These are phyloP conservation scores for Dillenia suffruticosa DNA, from an alignment of 164 flowering plant species.

Conservation along the genomic window DNA sequence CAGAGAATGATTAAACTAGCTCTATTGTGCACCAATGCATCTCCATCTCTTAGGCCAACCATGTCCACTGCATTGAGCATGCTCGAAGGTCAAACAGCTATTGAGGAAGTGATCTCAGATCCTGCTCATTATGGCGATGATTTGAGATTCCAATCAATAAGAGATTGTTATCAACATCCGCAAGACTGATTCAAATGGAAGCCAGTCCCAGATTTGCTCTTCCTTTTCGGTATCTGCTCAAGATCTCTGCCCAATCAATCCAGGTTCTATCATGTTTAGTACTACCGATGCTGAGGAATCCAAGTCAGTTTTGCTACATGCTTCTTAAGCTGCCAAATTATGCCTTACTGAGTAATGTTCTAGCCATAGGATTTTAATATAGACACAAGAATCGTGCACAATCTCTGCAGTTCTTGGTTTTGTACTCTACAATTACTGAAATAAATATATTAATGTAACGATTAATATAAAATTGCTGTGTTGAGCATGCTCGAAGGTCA, in stretches of 20 bases:
- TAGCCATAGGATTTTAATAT: no score
- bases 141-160: conserved; percentile 24
- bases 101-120: conserved; percentile 25
- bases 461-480: conserved; percentile 31
- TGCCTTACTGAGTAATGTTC: no score
- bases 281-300: no score
- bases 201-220: conserved; percentile 9
- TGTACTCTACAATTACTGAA: conserved; percentile 30
- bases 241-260: background rate
- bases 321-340: no score
- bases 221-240: conserved; percentile 3
- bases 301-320: no score
- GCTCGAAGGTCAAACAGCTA: conserved; percentile 28
- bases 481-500: conserved; percentile 41
- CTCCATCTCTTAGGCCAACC: conserved; percentile 35
- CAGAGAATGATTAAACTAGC: conserved; percentile 31
- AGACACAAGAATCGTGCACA: no score
- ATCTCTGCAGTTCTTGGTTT: background rate
- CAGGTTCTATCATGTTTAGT: background rate
- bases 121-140: conserved; percentile 20
- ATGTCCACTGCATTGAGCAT: conserved; percentile 43
- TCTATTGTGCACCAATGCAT: conserved; percentile 34
- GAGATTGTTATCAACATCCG: conserved; percentile 14
- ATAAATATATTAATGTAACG: conserved; percentile 19
- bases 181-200: conserved; percentile 8